Evolutionary conservation across 2,329 filamentous ascomycete genomes (phyloP), one percentile per base, ranked within the genome.

Genomic region (Paramyrothecium roridum): DNA sequence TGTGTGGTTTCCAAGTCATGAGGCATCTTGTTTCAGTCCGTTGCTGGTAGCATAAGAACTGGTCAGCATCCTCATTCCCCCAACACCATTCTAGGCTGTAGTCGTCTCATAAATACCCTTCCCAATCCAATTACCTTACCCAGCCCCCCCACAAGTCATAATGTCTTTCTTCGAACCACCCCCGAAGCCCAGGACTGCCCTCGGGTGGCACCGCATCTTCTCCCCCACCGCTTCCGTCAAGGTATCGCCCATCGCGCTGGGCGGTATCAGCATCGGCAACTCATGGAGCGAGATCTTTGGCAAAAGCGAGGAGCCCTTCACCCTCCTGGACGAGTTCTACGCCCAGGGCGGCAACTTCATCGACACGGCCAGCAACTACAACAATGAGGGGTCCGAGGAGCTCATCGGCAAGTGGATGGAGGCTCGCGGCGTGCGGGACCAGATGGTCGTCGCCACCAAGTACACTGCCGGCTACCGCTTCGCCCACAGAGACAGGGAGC

Each of bases 321-420:
- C 75, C 40, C 73, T 87, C n/a, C 73, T 86, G 1, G 82, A 86
- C 57, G 74, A 74, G 54, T 86, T 77, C 68, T 77, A 73, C 54
- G 72, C 73, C 13, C 70, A 76, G 1, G 84, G 83, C 3, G 84
- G 84, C 3, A 86, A 86, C 68, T 85, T 86, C 66, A 83, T 87
- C 62, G 84, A 87, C 63, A 86, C 81, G 1, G 61, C 77, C 34
- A 78, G 75, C 66, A 73, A 73, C 59, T 82, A 82, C 63, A 75
- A 82, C 58, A 57, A 72, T 50, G 78, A 77, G 55, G 70, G 83
- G 57, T 82, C 79, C 0, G 80, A 83, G 55, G 60, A 58, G n/a
- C 78, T 76, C 72, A 64, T 83, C 37, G 80, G 80, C 8, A 77
- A 82, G 57, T 83, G 79, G 77, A 76, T 81, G 73, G 55, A 65